A percentile compares a stretch with the other conserved stretches of the same genome.
Conservation (phyloP, 768 basidiomycete species). For the Naganishia kalamii region DNA sequence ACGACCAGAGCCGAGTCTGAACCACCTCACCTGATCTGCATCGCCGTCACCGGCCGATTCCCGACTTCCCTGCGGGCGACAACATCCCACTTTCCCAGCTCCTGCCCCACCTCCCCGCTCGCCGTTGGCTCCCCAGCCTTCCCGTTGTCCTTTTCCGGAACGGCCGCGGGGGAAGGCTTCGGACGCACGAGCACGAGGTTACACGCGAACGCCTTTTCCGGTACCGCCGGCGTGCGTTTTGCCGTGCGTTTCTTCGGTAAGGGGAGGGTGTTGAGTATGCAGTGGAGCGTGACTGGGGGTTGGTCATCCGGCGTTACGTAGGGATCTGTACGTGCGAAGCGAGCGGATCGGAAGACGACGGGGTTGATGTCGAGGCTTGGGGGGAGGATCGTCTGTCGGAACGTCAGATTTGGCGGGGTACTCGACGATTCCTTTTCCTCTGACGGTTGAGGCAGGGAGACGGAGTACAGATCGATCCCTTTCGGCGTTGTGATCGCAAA, state of each 20-base stretch:
- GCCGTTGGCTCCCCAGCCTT: not conserved
- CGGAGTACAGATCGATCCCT: conserved; percentile 32
- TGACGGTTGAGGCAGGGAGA: not conserved
- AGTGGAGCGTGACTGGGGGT: conserved; percentile 35
- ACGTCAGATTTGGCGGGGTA: not conserved
- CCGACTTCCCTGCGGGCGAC: conserved; percentile 65
- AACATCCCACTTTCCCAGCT: conserved; percentile 66
- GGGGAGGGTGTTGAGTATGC: conserved; percentile 33
- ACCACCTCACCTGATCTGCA: conserved; percentile 69
- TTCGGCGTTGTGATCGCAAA: conserved; percentile 39
- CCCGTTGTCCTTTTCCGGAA: not conserved
- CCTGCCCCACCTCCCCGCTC: conserved; percentile 15
- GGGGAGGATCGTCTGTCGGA: conserved; percentile 17
- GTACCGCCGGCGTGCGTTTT: conserved; percentile 5
- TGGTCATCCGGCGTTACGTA: not conserved
- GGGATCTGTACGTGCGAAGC: conserved; percentile 7
- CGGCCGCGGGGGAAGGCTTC: not conserved
- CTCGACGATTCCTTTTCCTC: conserved; percentile 12
- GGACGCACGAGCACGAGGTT: conserved; percentile 8
- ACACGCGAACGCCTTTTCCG: conserved; percentile 14
- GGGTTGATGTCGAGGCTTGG: conserved; percentile 37
- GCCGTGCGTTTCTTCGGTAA: conserved; percentile 18
- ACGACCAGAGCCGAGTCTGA: not conserved
- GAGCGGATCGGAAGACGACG: conserved; percentile 40
- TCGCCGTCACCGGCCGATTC: conserved; percentile 73